Evolutionary conservation across 768 basidiomycete species (phyloP), one percentile per base, ranked within the genome.

Genomic region (Kwoniella bestiolae): DNA sequence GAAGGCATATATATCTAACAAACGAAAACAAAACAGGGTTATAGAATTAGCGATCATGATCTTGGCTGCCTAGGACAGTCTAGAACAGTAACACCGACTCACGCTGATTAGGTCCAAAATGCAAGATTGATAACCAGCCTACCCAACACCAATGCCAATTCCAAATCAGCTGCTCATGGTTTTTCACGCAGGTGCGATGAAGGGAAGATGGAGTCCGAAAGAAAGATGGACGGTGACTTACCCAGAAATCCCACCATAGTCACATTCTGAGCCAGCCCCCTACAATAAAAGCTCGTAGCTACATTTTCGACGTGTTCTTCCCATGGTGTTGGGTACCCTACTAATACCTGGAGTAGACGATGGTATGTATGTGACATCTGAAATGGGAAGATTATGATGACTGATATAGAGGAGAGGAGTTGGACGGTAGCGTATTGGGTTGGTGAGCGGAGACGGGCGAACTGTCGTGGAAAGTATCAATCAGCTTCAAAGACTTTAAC

Each of bases 251-350:
- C 71, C 16, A 82, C 72, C 70, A 76, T 82, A 0, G 81, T 82
- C 3, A 83, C 81, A 56, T 82, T 82, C 63, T 84, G 83, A 21
- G 82, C 81, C n/a, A 84, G 60, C 41, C 82, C 80, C 7, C 83
- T 66, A 12, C 82, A 71, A 56, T 83, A 83, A 26, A 83, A 79
- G 45, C 74, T 78, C 8, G 78, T 79, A 1, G 79, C 79, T 1
- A 81, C 67, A 16, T 68, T 71, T n/a, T 83, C 79, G 1, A 73
- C 73, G 60, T 83, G 81, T 50, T 84, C 83, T 25, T 81, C 78
- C 67, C 78, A 82, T 2, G 77, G 71, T 62, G 74, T 79, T 0
- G 80, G 74, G 49, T 81, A 80, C 8, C 82, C 81, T 6, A 80
- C 31, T 9, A 79, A 21, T 38, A 79, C 70, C 41, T 77, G 72